Conservation (phyloP, 495 filamentous ascomycete species). For the Schizothecium vesticola region DNA sequence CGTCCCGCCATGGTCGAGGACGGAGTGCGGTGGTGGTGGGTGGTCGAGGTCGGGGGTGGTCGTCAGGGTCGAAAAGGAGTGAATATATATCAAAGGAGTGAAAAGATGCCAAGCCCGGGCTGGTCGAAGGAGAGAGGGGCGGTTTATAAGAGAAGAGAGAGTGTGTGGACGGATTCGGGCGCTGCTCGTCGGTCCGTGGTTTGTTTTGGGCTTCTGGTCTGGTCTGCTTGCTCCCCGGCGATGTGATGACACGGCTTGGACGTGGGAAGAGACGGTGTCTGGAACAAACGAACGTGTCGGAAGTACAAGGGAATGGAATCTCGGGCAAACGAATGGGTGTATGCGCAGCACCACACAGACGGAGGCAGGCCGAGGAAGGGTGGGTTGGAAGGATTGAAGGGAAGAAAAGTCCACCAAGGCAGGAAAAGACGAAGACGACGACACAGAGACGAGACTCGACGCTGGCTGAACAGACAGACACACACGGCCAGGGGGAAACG, state of each 20-base stretch:
- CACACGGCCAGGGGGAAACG: neutral
- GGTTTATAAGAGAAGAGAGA: slow-evolving; percentile 6
- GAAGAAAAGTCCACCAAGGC: slow-evolving; percentile 3
- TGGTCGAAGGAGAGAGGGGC: neutral
- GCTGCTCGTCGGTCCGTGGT: neutral
- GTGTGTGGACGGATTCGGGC: neutral
- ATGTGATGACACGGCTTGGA: neutral
- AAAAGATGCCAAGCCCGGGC: neutral
- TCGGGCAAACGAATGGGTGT: slow-evolving; percentile 15
- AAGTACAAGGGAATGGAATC: slow-evolving; percentile 11
- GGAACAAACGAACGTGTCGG: neutral
- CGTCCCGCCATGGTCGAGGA: slow-evolving; percentile 25
- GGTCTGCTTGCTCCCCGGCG: neutral
- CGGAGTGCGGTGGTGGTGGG: neutral
- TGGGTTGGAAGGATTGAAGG: slow-evolving; percentile 6
- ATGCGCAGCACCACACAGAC: slow-evolving; percentile 23
- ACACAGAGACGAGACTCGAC: slow-evolving; percentile 9
- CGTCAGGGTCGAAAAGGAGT: neutral
- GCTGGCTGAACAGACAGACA: slow-evolving; percentile 6
- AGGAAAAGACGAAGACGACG: slow-evolving; percentile 9
- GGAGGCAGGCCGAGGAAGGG: slow-evolving; percentile 12
- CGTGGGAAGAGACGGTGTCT: neutral
- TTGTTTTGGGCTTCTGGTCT: neutral
- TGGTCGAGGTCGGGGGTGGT: neutral
- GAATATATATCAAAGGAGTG: slow-evolving; percentile 9